A percentile compares a stretch with the other conserved stretches of the same genome.
These are phyloP conservation scores for Xylaria grammica DNA, from an alignment of 495 filamentous ascomycete species.

Conservation along the genomic window DNA sequence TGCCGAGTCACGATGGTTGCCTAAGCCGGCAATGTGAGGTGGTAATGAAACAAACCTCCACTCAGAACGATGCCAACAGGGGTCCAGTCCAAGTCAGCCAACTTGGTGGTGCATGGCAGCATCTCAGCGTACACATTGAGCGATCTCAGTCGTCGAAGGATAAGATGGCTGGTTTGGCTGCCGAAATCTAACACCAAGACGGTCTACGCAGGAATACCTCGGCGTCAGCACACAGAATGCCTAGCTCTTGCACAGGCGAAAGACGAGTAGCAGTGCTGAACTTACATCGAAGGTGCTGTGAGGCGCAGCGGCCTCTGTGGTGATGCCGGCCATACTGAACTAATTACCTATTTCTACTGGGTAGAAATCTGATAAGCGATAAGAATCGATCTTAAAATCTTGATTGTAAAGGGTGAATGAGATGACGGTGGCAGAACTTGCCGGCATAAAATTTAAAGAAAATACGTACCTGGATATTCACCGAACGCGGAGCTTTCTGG, in stretches of 20 bases:
- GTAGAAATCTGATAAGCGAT: neutral
- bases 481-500: constrained; percentile 4
- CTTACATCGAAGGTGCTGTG: constrained; percentile 31
- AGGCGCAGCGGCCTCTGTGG: constrained; percentile 26
- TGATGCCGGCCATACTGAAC: constrained; percentile 18
- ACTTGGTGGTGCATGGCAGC: constrained; percentile 88
- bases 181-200: constrained; percentile 72
- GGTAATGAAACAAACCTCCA: constrained; percentile 54
- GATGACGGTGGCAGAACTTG: neutral
- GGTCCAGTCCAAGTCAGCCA: constrained; percentile 76
- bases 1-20: neutral
- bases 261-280: constrained; percentile 3
- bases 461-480: constrained; percentile 4
- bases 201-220: constrained; percentile 45
- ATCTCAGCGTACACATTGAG: constrained; percentile 91
- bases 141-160: constrained; percentile 75
- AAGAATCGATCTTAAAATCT: neutral
- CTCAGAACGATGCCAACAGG: constrained; percentile 84
- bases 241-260: neutral
- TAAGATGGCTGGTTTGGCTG: constrained; percentile 74
- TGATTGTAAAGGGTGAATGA: neutral
- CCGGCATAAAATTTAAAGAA: neutral
- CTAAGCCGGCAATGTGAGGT: neutral
- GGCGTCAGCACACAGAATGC: constrained; percentile 10
- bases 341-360: constrained; percentile 4